Conservation (phyloP, 2,329 filamentous ascomycete species). For the Cercospora janseana region DNA sequence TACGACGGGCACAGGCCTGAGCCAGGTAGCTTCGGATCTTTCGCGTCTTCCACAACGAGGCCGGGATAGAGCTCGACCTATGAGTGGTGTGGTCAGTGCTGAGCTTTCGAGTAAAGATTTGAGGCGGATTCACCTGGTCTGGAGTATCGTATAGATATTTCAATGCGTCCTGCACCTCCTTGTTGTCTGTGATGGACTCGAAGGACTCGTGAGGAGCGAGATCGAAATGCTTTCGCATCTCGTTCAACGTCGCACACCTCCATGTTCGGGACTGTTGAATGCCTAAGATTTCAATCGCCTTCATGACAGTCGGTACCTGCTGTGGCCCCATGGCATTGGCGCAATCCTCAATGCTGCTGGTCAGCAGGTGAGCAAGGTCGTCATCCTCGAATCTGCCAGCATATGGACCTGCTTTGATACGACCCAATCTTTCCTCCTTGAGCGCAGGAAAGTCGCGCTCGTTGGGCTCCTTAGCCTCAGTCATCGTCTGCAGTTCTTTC, state of each 20-base stretch:
- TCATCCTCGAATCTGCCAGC: conserved; percentile 58
- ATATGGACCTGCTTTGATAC: conserved; percentile 33
- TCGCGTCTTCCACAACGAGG: conserved; percentile 60
- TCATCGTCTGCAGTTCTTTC: conserved; percentile 30
- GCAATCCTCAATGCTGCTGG: conserved; percentile 59
- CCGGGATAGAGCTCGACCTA: conserved; percentile 67
- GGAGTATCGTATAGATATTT: conserved; percentile 62
- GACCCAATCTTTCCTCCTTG: conserved; percentile 31
- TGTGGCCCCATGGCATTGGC: conserved; percentile 60
- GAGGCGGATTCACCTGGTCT: conserved; percentile 54
- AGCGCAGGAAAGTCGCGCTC: conserved; percentile 38
- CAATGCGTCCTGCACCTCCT: conserved; percentile 55
- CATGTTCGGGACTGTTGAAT: conserved; percentile 62
- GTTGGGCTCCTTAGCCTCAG: conserved; percentile 33
- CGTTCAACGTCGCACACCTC: conserved; percentile 62
- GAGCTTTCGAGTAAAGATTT: too few relatives aligned
- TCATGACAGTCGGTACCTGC: conserved; percentile 59
- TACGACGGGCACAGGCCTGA: conserved; percentile 55
- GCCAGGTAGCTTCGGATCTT: conserved; percentile 52
- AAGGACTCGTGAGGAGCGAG: conserved; percentile 58
- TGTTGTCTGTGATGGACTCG: conserved; percentile 58
- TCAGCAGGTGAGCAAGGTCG: conserved; percentile 57
- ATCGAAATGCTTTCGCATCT: conserved; percentile 63
- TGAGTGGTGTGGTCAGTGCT: too few relatives aligned
- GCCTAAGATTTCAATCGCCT: conserved; percentile 61